Evolutionary conservation across 2,329 filamentous ascomycete species (phyloP), one percentile per base, ranked within the genome.

Genomic region (Juglanconis juglandina): DNA sequence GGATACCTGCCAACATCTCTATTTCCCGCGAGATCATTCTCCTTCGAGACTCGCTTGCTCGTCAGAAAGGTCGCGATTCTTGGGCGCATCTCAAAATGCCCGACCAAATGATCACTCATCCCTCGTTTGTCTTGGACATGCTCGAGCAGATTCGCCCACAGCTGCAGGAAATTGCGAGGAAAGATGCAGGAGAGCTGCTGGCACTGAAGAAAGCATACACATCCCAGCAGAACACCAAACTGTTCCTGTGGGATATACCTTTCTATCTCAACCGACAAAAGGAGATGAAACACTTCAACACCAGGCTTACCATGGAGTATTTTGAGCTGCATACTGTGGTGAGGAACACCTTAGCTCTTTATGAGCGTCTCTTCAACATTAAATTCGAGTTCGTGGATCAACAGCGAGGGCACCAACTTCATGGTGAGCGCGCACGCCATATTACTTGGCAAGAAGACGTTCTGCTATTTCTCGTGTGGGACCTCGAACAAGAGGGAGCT

Each of bases 181-280:
- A 42, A 63, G 81, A 85, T 70, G 79, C 82, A 47, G 72, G 77
- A 59, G 76, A 77, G 65, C 68, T 85, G 44, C 76, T 80, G 64
- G 71, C 76, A 57, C 68, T 85, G 48, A 85, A 85, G 73, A 76
- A 80, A 67, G 67, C 70, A 32, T 76, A 81, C 53, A 72, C 7
- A 68, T 5, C 70, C 6, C 5, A 34, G 4, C 11, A 73, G 37
- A 74, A 77, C 44, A 74, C 72, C 6, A 73, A 76, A 55, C 83
- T 83, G 68, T 85, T 79, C 68, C 73, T 84, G 2, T 85, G 82
- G 82, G 83, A 86, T 58, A 77, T 82, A 63, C 73, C 56, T 17
- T 85, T 78, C 71, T 85, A 84, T 67, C 77, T 82, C 56, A 78
- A 77, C 0, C 68, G 83, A 57, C 77, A 81, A 5, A 33, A 58